phyloP scores from a whole-genome alignment of 2,329 filamentous ascomycete genomes.

The Sclerotinia spermophila region DNA sequence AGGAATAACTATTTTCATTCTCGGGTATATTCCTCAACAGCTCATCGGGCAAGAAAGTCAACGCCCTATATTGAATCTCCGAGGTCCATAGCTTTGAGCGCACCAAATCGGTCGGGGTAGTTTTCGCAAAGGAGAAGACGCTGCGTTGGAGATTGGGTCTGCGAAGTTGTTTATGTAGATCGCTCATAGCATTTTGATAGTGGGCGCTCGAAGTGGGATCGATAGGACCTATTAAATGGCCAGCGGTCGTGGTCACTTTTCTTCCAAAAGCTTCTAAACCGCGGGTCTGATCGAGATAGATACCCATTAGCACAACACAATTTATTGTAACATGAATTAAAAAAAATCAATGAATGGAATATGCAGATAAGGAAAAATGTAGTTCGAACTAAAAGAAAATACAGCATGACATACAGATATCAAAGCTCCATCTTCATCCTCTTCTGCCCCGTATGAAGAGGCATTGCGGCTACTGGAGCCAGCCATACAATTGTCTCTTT shows the following conservation, averaged over 20 bases:
- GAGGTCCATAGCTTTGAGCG: conserved; percentile 83
- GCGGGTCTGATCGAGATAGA: conserved; percentile 57
- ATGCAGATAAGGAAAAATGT: neutral
- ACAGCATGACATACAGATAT: conserved; percentile 35
- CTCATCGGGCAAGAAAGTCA: conserved; percentile 86
- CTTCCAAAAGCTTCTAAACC: conserved; percentile 89
- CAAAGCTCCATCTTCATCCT: conserved; percentile 34
- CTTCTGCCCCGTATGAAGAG: conserved; percentile 32
- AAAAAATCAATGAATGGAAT: neutral
- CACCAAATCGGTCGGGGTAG: conserved; percentile 89
- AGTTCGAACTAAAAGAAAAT: conserved; percentile 3
- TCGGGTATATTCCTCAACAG: conserved; percentile 87
- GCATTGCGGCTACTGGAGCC: conserved; percentile 37
- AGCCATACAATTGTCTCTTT: conserved; percentile 33
- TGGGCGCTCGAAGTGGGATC: conserved; percentile 57
- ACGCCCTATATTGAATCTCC: conserved; percentile 91
- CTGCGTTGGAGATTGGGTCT: conserved; percentile 80
- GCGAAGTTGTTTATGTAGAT: conserved; percentile 84
- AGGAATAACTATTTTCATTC: conserved; percentile 77
- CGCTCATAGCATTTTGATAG: conserved; percentile 83
- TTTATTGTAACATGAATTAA: neutral
- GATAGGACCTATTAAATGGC: conserved; percentile 75
- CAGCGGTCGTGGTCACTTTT: conserved; percentile 92
- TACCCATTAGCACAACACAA: conserved; percentile 11
- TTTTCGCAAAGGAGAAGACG: conserved; percentile 86